These are phyloP conservation scores for Curvularia spicifera DNA, from an alignment of 2,329 filamentous ascomycete species.

Conservation along the genomic window DNA sequence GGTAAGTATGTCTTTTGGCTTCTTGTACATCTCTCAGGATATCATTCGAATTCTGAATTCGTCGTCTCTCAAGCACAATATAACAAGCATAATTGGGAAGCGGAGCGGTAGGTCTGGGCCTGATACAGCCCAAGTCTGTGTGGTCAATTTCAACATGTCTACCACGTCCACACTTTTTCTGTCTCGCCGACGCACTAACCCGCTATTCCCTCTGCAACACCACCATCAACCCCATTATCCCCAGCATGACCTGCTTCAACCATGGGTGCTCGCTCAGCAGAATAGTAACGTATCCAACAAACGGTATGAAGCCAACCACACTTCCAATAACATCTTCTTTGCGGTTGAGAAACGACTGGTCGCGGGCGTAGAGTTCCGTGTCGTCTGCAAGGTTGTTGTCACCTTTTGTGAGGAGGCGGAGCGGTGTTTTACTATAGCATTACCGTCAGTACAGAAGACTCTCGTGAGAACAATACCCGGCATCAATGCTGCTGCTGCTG, in stretches of 20 bases:
- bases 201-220: slow-evolving; percentile 86
- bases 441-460: slow-evolving; percentile 18
- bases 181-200: neutral
- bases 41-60: slow-evolving; percentile 17
- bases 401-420: slow-evolving; percentile 88
- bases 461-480: no score
- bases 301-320: slow-evolving; percentile 89
- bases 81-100: neutral
- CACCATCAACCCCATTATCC: slow-evolving; percentile 92
- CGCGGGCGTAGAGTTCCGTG: slow-evolving; percentile 84
- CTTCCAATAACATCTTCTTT: slow-evolving; percentile 88
- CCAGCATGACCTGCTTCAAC: slow-evolving; percentile 94
- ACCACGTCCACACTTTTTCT: neutral
- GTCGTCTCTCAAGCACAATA: slow-evolving; percentile 1
- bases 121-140: neutral
- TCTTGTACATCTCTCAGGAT: neutral
- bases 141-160: neutral
- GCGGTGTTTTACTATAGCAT: slow-evolving; percentile 53
- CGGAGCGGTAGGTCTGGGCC: neutral
- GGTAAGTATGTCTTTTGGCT: slow-evolving; percentile 5
- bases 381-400: slow-evolving; percentile 97
- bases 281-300: slow-evolving; percentile 97
- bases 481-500: neutral
- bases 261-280: slow-evolving; percentile 93
- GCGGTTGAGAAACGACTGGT: slow-evolving; percentile 85